These are phyloP conservation scores for Zopfochytrium polystomum DNA, from an alignment of 371 early-diverging fungal species.

Conservation along the genomic window DNA sequence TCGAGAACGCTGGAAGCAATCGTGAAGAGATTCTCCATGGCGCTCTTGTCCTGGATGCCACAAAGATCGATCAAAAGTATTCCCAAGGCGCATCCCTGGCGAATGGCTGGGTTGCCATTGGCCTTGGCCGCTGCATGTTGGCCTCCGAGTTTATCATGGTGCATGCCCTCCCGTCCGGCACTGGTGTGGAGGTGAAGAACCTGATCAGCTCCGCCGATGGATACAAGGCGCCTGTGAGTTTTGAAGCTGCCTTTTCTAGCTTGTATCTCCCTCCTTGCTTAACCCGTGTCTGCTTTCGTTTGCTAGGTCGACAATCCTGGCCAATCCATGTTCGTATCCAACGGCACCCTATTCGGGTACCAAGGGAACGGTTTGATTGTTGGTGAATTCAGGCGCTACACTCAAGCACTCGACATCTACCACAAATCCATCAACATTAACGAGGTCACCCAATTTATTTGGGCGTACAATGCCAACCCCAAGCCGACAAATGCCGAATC, in stretches of 20 bases:
- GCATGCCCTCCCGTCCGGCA: constrained; percentile 16
- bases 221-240: constrained; percentile 12
- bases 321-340: too few relatives aligned
- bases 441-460: constrained; percentile 15
- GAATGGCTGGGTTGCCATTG: constrained; percentile 32
- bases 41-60: too few relatives aligned
- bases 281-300: too few relatives aligned
- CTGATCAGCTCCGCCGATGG: neutral
- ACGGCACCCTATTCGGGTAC: constrained; percentile 6
- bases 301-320: too few relatives aligned
- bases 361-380: constrained; percentile 2
- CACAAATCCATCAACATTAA: constrained; percentile 14
- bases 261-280: too few relatives aligned
- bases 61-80: too few relatives aligned
- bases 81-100: constrained; percentile 3
- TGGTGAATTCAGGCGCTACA: constrained; percentile 13
- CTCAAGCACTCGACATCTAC: constrained; percentile 10
- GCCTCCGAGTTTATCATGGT: constrained; percentile 30
- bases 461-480: constrained; percentile 33
- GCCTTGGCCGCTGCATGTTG: constrained; percentile 31
- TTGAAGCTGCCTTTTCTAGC: too few relatives aligned
- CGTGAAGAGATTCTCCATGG: too few relatives aligned
- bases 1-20: too few relatives aligned
- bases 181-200: neutral
- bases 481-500: constrained; percentile 3